Conservation (phyloP, 805 yeast genomes). For the Sugiyamaella americana region DNA sequence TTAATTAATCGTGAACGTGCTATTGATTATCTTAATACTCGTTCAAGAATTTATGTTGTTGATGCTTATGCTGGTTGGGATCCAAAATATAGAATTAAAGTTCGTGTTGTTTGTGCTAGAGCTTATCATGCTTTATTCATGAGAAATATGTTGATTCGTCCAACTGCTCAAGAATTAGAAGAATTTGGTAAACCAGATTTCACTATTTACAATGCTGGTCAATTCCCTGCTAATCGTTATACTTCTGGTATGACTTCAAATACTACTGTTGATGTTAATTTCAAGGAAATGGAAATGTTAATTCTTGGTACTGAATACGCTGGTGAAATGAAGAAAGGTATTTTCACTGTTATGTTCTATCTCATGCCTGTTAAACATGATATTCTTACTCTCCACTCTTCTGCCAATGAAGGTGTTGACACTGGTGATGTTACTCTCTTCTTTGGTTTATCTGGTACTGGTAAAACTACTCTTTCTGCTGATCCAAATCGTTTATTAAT, state of each 20-base stretch:
- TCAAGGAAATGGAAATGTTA: constrained; percentile 97
- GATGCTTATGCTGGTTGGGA: constrained; percentile 99
- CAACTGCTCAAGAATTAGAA: constrained; percentile 78
- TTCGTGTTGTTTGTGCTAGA: constrained; percentile 93
- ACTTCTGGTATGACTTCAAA: constrained; percentile 97
- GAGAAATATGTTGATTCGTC: constrained; percentile 97
- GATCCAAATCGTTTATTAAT: constrained; percentile 89
- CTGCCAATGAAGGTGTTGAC: constrained; percentile 80
- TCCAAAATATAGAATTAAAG: constrained; percentile 93
- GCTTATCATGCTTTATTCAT: constrained; percentile 97
- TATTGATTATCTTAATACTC: constrained; percentile 90
- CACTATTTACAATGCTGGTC: constrained; percentile 97
- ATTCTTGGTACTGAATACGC: constrained; percentile 98
- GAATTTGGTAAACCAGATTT: constrained; percentile 96
- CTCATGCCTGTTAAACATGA: constrained; percentile 92
- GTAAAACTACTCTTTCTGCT: constrained; percentile 95
- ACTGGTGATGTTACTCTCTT: constrained; percentile 86
- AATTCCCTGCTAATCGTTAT: constrained; percentile 94
- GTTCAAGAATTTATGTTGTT: constrained; percentile 87
- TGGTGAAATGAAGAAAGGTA: constrained; percentile 99
- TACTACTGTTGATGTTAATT: constrained; percentile 93
- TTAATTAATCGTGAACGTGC: constrained; percentile 93
- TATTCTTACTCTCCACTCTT: constrained; percentile 89
- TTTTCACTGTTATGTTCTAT: constrained; percentile 97
- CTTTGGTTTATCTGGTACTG: constrained; percentile 97